A percentile compares a stretch with the other conserved stretches of the same genome.
Evolutionary conservation across 2,329 filamentous ascomycete genomes (phyloP).

Genomic region (Blumeriella jaapii): DNA sequence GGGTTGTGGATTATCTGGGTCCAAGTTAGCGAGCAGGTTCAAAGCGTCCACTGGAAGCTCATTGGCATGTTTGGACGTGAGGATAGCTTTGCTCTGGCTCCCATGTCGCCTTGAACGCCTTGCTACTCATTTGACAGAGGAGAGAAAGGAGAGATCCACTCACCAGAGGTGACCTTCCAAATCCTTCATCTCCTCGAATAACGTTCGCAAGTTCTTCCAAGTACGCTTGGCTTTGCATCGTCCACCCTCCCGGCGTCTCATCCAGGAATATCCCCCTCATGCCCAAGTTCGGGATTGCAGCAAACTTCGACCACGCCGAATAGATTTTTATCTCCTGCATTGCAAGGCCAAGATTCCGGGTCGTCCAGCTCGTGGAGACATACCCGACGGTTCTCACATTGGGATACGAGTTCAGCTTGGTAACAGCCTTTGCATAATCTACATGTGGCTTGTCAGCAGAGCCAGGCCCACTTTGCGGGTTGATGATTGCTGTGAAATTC

Average conservation of each 20-base stretch:
- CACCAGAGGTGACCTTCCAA: slow-evolving; percentile 30
- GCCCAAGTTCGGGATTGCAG: slow-evolving; percentile 28
- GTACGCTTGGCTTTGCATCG: slow-evolving; percentile 25
- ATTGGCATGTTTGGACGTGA: too few relatives aligned
- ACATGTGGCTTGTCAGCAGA: slow-evolving; percentile 23
- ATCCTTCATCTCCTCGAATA: slow-evolving; percentile 25
- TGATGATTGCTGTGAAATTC: slow-evolving; percentile 24
- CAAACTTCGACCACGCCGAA: slow-evolving; percentile 31
- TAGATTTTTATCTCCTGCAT: slow-evolving; percentile 32
- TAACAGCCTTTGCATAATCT: slow-evolving; percentile 28
- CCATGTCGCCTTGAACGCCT: too few relatives aligned
- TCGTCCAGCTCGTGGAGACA: slow-evolving; percentile 29
- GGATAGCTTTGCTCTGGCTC: not conserved
- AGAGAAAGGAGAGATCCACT: slow-evolving; percentile 10
- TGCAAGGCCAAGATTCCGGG: slow-evolving; percentile 24
- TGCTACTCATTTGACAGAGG: too few relatives aligned
- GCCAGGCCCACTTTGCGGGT: slow-evolving; percentile 27
- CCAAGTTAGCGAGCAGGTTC: not conserved
- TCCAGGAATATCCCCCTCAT: slow-evolving; percentile 37
- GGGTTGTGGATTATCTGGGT: slow-evolving; percentile 34
- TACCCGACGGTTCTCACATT: slow-evolving; percentile 33
- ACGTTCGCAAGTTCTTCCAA: slow-evolving; percentile 26
- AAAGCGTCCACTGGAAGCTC: too few relatives aligned
- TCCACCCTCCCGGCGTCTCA: slow-evolving; percentile 32
- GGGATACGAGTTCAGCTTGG: slow-evolving; percentile 28